Evolutionary conservation across 192 early-diverging fungal genomes (phyloP).

Genomic region (Dimargaris verticillata): DNA sequence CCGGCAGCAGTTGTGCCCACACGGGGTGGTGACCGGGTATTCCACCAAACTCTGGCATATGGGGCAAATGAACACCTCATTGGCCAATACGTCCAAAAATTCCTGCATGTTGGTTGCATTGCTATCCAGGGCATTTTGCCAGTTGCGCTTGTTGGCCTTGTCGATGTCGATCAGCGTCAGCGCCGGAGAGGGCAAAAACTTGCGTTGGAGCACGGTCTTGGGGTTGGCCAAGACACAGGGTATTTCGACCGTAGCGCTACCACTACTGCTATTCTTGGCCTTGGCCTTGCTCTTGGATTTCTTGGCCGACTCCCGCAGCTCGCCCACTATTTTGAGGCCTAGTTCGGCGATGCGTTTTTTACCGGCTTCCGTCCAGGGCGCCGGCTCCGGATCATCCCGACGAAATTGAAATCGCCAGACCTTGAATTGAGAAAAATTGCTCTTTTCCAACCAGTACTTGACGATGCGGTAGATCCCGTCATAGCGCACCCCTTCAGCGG

Average conservation of each 20-base stretch:
- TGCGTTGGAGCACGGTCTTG: constrained; percentile 8
- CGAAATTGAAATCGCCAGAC: constrained; percentile 49
- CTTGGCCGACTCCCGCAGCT: background rate
- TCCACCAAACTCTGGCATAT: constrained; percentile 27
- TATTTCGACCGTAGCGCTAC: background rate
- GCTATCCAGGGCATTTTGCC: constrained; percentile 15
- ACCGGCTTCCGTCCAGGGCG: constrained; percentile 45
- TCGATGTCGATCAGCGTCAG: constrained; percentile 22
- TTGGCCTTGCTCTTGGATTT: background rate
- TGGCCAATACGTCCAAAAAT: constrained; percentile 19
- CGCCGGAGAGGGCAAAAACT: constrained; percentile 12
- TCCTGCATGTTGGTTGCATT: constrained; percentile 13
- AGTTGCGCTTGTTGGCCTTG: constrained; percentile 19
- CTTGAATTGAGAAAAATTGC: constrained; percentile 19
- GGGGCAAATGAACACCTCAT: constrained; percentile 18
- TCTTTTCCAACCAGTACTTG: constrained; percentile 40
- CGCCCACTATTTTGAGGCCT: constrained; percentile 26
- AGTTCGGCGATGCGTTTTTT: constrained; percentile 21
- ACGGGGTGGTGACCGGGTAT: constrained; percentile 20
- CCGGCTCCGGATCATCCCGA: constrained; percentile 41
- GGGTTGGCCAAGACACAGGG: background rate
- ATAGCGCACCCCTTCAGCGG: constrained; percentile 36
- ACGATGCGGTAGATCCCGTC: constrained; percentile 52
- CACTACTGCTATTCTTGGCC: background rate
- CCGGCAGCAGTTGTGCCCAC: constrained; percentile 25